A percentile compares a stretch with the other conserved stretches of the same genome.
These are phyloP conservation scores for Leptographium lundbergii DNA, from an alignment of 2,329 filamentous ascomycete genomes.

Conservation along the genomic window DNA sequence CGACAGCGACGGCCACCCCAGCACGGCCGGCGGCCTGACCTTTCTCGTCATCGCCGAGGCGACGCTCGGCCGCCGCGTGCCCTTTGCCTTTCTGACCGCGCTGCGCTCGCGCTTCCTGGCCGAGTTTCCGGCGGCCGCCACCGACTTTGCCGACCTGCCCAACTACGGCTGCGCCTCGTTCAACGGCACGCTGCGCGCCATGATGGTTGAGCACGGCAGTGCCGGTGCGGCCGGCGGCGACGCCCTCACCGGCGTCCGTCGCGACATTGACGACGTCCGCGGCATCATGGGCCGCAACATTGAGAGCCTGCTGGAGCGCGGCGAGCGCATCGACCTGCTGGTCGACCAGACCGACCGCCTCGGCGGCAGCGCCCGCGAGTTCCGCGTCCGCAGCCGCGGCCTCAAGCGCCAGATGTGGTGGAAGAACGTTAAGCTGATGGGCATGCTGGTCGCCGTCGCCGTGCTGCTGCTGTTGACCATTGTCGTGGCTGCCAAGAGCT, in stretches of 20 bases:
- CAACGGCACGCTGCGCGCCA: conserved; percentile 60
- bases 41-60: conserved; percentile 83
- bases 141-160: conserved; percentile 65
- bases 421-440: conserved; percentile 98
- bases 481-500: conserved; percentile 35
- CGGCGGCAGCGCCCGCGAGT: conserved; percentile 79
- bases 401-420: conserved; percentile 96
- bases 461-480: conserved; percentile 43
- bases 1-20: conserved; percentile 39
- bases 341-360: conserved; percentile 94
- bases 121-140: conserved; percentile 50
- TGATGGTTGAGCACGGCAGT: conserved; percentile 78
- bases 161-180: conserved; percentile 86
- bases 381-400: conserved; percentile 73
- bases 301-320: conserved; percentile 74
- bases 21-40: conserved; percentile 67
- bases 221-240: conserved; percentile 56
- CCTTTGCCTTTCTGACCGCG: conserved; percentile 85
- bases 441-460: conserved; percentile 58
- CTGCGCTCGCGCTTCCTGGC: conserved; percentile 78
- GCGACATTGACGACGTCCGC: conserved; percentile 83
- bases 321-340: conserved; percentile 83
- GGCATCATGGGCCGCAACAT: conserved; percentile 96
- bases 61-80: conserved; percentile 71
- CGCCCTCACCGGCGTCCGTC: conserved; percentile 69